Percentiles rank a stretch among this genome's conserved stretches.
Conservation (phyloP, 2,329 filamentous ascomycete genomes). For the Macrophomina pseudophaseolina region DNA sequence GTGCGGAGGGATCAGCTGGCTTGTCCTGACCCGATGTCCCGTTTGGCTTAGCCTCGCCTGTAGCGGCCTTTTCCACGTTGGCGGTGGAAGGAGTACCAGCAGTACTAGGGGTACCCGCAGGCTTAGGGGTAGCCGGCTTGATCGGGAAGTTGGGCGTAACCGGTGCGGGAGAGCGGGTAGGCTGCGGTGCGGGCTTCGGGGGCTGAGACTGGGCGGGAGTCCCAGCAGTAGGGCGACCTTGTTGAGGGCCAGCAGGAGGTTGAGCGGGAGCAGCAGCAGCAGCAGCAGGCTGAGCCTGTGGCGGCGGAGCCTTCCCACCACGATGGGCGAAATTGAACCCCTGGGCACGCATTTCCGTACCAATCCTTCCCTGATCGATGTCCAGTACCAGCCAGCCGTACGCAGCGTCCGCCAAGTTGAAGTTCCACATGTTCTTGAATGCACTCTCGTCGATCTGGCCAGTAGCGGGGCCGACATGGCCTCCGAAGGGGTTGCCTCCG, state of each 20-base stretch:
- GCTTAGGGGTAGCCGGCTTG: slow-evolving; percentile 58
- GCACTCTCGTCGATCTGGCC: slow-evolving; percentile 97
- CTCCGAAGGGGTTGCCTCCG: slow-evolving; percentile 95
- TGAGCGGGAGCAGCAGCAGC: slow-evolving; percentile 34
- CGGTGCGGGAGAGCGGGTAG: slow-evolving; percentile 49
- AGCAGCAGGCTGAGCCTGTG: slow-evolving; percentile 34
- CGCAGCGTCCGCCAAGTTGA: slow-evolving; percentile 95
- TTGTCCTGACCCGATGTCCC: slow-evolving; percentile 53
- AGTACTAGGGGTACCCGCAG: slow-evolving; percentile 42
- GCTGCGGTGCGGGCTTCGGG: slow-evolving; percentile 42
- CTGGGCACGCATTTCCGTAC: slow-evolving; percentile 97
- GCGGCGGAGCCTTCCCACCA: slow-evolving; percentile 68
- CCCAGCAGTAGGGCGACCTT: slow-evolving; percentile 40
- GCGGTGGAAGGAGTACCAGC: slow-evolving; percentile 28
- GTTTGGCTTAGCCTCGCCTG: slow-evolving; percentile 54
- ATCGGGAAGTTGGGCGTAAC: slow-evolving; percentile 50
- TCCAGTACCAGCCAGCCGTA: slow-evolving; percentile 96
- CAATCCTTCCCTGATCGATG: slow-evolving; percentile 92
- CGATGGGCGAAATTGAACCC: slow-evolving; percentile 99
- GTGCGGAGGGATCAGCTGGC: slow-evolving; percentile 38
- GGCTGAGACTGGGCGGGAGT: slow-evolving; percentile 47
- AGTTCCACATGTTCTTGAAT: slow-evolving; percentile 99
- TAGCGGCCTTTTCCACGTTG: slow-evolving; percentile 44
- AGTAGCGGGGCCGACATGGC: slow-evolving; percentile 74
- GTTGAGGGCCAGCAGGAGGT: slow-evolving; percentile 29